Evolutionary conservation across 2,329 filamentous ascomycete species (phyloP).

Genomic region (Diaporthe longicolla): DNA sequence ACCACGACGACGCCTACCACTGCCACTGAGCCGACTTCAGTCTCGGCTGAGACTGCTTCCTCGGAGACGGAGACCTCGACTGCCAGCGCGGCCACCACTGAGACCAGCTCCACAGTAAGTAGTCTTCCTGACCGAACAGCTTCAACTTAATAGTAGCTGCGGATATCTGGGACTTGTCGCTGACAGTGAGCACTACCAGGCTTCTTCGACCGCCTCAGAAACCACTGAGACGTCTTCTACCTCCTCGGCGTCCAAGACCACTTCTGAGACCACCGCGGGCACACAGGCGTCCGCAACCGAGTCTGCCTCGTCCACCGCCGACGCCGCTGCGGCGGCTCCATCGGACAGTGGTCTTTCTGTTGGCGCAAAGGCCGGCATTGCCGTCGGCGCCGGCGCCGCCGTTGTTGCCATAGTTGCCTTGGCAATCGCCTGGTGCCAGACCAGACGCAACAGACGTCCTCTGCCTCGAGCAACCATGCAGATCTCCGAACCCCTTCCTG

Average conservation of each 20-base stretch:
- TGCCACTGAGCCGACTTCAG: constrained; percentile 29
- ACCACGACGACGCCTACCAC: constrained; percentile 36
- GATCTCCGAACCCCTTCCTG: constrained; percentile 67
- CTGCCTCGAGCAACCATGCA: constrained; percentile 51
- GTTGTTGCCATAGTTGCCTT: constrained; percentile 57
- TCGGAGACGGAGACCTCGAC: constrained; percentile 24
- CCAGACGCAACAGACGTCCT: constrained; percentile 49
- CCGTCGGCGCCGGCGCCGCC: constrained; percentile 60
- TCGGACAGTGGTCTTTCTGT: constrained; percentile 52
- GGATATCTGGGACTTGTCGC: neutral
- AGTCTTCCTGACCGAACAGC: no score
- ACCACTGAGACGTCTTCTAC: constrained; percentile 26
- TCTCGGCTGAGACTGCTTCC: constrained; percentile 15
- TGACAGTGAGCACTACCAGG: constrained; percentile 6
- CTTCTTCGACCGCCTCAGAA: constrained; percentile 33
- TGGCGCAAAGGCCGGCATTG: constrained; percentile 64
- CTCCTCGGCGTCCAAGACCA: constrained; percentile 16
- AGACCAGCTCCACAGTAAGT: constrained; percentile 37
- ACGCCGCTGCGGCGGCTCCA: neutral
- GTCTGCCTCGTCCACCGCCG: constrained; percentile 42
- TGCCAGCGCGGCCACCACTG: constrained; percentile 20
- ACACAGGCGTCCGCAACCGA: constrained; percentile 14
- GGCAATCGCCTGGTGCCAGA: constrained; percentile 57
- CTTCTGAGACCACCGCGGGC: constrained; percentile 9
- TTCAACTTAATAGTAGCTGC: neutral